Percentiles rank a stretch among this genome's conserved stretches.
Conservation (phyloP, 169 alveolate species). For the Plasmodium reichenowi region DNA sequence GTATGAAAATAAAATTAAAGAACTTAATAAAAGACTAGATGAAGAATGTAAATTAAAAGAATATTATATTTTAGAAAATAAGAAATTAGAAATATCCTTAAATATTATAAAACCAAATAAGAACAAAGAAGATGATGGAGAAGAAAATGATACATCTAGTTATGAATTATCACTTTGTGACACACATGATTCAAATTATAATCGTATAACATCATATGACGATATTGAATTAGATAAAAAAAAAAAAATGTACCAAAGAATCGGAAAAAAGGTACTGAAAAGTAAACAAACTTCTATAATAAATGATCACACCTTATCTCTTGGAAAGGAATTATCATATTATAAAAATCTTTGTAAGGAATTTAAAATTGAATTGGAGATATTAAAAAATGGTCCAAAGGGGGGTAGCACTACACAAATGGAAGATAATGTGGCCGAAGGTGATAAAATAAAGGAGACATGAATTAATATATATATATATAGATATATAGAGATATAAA, state of each 20-base stretch:
- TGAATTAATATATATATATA: too few relatives aligned
- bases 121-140: constrained; percentile 13
- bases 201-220: constrained; percentile 53
- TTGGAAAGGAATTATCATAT: constrained; percentile 70
- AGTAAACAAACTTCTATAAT: constrained; percentile 11
- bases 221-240: constrained; percentile 48
- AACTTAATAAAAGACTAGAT: constrained; percentile 37
- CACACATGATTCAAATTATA: constrained; percentile 11
- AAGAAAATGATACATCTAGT: constrained; percentile 16
- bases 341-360: constrained; percentile 69
- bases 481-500: too few relatives aligned
- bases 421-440: too few relatives aligned
- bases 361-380: constrained; percentile 47
- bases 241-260: constrained; percentile 23
- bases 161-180: constrained; percentile 6
- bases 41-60: constrained; percentile 55
- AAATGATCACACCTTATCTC: constrained; percentile 38
- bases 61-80: constrained; percentile 44
- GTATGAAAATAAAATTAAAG: constrained; percentile 19
- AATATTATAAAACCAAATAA: constrained; percentile 35
- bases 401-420: too few relatives aligned
- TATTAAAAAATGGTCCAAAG: neutral
- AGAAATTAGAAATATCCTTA: constrained; percentile 36
- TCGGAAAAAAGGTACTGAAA: neutral
- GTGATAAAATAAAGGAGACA: too few relatives aligned